A percentile compares a stretch with the other conserved stretches of the same genome.
These are phyloP conservation scores for Sporisorium graminicola DNA, from an alignment of 1,284 basidiomycete species.

Conservation along the genomic window DNA sequence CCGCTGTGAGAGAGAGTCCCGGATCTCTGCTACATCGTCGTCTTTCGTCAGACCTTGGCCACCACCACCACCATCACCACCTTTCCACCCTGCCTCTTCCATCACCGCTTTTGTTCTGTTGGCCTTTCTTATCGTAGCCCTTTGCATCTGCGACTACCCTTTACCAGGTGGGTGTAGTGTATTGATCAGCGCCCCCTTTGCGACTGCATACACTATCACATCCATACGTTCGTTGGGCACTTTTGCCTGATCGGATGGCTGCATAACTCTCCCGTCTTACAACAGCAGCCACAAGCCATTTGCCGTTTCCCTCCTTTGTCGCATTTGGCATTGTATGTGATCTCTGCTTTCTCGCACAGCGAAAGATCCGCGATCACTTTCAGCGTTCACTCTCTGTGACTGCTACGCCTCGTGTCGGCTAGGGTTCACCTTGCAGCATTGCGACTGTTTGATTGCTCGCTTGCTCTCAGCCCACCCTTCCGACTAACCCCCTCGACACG, in stretches of 20 bases:
- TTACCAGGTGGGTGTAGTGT: background rate
- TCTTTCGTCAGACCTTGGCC: background rate
- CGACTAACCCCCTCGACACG: too few relatives aligned
- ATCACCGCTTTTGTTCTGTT: background rate
- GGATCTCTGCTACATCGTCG: background rate
- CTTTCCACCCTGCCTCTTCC: background rate
- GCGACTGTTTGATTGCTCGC: background rate
- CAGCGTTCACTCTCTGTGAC: too few relatives aligned
- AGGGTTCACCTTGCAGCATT: background rate
- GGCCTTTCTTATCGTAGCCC: background rate
- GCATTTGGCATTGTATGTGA: background rate
- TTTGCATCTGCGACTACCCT: background rate
- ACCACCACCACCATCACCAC: slow-evolving; percentile 2
- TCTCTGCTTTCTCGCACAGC: background rate
- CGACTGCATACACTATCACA: too few relatives aligned
- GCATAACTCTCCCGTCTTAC: background rate
- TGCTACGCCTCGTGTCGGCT: background rate
- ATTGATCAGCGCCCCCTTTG: too few relatives aligned
- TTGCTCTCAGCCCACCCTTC: background rate
- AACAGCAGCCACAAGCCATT: background rate
- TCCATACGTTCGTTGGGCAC: background rate
- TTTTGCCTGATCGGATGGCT: background rate
- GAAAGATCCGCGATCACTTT: too few relatives aligned
- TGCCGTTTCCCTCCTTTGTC: background rate
- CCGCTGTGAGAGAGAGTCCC: background rate